Base-by-base conservation (phyloP, 1,284 basidiomycete species). In the Tremellales sp. region DNA sequence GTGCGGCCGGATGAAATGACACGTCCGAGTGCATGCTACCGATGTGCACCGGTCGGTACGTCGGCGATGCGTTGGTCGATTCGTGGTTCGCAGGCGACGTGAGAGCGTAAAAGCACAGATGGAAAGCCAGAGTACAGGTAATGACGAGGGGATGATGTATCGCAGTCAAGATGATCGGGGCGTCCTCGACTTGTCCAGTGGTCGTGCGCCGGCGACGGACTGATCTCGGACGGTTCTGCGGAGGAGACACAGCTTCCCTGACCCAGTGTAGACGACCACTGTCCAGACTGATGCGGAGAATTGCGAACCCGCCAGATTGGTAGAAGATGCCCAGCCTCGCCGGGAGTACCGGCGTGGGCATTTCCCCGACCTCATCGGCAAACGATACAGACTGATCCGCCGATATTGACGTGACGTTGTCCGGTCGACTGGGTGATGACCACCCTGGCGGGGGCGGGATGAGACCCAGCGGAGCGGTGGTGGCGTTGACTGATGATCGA, bases 391-490 rank as follows among this genome's bases (percentile, higher is more conserved):
- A 49, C 31, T 68, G 62, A 49, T 75, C 73, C 0, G 67, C 68
- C 12, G 60, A 66, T 11, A 75, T 66, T 1, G 65, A 62, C 1
- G 71, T 68, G 15, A 75, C 63, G 31, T 62, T 60, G 45, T 75
- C 72, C 0, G 73, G 73, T 29, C 67, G 59, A 23, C 49, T 45
- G 0, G 72, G 72, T 0, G 62, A 65, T 3, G 70, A 72, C 73
- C 73, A 75, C 0, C 72, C 68, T 1, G 72, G 73, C 0, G 73
- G 73, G 5, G 73, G 73, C 3, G 73, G 73, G 1, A 75, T 65
- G 27, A 75, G 60, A 25, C 72, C 72, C 0, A 75, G 50, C 2
- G 67, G 54, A 2, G 48, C 36, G 11, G 50, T 22, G 19, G 50
- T 21, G 1, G 46, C 39, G 4, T 45, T 27, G 5, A 53, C 31